Evolutionary conservation across 108 stramenopile species (phyloP).

Genomic region (Cyclotella atomus): DNA sequence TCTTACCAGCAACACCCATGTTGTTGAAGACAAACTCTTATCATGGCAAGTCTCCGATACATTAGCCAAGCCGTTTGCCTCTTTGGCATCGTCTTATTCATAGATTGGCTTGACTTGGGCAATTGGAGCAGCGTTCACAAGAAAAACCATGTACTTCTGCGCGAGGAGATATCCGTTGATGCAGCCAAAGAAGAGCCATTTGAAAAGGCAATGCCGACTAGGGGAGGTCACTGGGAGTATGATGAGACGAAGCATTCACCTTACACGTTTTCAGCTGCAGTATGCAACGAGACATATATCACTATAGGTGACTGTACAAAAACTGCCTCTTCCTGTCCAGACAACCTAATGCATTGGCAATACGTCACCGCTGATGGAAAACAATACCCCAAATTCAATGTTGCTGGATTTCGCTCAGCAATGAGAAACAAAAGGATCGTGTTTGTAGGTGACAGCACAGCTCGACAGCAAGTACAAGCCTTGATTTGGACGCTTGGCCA

Average conservation of each 20-base stretch:
- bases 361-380: neutral
- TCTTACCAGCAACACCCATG: too few species aligned
- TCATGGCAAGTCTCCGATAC: too few species aligned
- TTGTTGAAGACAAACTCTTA: too few species aligned
- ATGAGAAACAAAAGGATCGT: constrained; percentile 21
- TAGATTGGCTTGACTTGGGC: too few species aligned
- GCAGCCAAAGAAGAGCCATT: too few species aligned
- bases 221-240: neutral
- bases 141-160: too few species aligned
- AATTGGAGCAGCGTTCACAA: too few species aligned
- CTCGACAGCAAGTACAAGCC: constrained; percentile 21
- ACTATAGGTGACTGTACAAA: neutral
- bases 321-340: neutral
- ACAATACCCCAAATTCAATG: constrained; percentile 22
- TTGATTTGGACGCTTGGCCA: constrained; percentile 31
- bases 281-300: neutral
- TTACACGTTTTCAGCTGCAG: neutral
- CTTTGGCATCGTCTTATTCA: too few species aligned
- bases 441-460: constrained; percentile 22
- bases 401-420: constrained; percentile 8
- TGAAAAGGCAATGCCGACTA: too few species aligned
- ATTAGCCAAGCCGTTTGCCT: too few species aligned
- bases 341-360: neutral
- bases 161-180: too few species aligned
- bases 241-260: too few species aligned